Base-by-base conservation (phyloP, 495 filamentous ascomycete genomes). In the Penicillium waksmanii region DNA sequence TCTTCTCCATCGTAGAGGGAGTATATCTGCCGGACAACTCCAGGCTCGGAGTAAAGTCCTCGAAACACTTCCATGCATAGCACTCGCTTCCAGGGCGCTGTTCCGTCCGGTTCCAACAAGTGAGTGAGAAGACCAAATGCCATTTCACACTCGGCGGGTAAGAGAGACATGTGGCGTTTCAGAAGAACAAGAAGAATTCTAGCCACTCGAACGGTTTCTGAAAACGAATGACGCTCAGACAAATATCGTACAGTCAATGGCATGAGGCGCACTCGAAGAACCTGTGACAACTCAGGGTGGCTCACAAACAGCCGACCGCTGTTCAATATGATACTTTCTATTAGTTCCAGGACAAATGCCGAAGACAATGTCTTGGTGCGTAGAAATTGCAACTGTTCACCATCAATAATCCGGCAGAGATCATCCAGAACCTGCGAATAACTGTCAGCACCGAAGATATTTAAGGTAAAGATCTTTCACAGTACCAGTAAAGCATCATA, bases 1-100 rank as follows among this genome's bases (percentile, higher is more conserved):
- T 93, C 84, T 40, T 82, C 76, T 25, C 84, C 82, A 61, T 98
- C 95, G 65, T 88, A 97, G 35, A 89, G 74, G 6, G 86, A 79
- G 64, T 92, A 98, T 7, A 97, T 90, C 17, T 88, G 85, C 42
- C 94, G 82, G 6, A 97, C 80, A 11, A 95, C 83, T 2, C 81
- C 79, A 13, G 89, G 85, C 53, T 97, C 92, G 0, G 88, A 78
- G 72, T 96, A 96, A 40, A 98, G 81, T 21, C 87, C 89, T 33
- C 90, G 84, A 62, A 96, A 91, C 0, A 96, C 81, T 66, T 98
- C 95, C 87, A 98, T 93, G 61, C 91, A 94, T 17, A 97, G 69
- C 1, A 90, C 86, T 38, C 96, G 80, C 67, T 91, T 96, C 95
- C 95, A 98, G 5, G 84, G 69, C 1, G 85, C 78, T 5, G 85